A percentile compares a stretch with the other conserved stretches of the same genome.
Evolutionary conservation across 2,329 filamentous ascomycete species (phyloP).

Genomic region (Xylaria hypoxylon): DNA sequence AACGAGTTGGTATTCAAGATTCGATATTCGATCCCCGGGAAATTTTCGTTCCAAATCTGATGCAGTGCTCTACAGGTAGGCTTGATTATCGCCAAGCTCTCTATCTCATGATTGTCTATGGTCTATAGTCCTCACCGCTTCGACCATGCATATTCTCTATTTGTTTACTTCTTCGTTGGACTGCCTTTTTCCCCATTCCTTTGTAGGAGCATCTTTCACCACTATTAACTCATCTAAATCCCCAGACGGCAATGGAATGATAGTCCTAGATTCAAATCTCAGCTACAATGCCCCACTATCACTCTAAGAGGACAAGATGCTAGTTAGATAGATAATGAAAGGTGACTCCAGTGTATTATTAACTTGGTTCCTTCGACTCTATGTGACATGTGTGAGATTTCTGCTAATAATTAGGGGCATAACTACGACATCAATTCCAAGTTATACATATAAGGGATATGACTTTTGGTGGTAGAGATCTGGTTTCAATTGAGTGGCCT

Average conservation of each 20-base stretch:
- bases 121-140: neutral
- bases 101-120: conserved; percentile 2
- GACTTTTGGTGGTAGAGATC: no score
- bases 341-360: conserved; percentile 29
- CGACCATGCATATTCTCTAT: neutral
- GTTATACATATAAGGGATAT: neutral
- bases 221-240: conserved; percentile 6
- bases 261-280: neutral
- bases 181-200: neutral
- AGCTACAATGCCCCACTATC: neutral
- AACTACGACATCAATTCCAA: neutral
- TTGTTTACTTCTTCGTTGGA: neutral
- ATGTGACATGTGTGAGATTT: conserved; percentile 8
- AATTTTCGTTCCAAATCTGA: no score
- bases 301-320: neutral
- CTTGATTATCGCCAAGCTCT: neutral
- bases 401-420: no score
- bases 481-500: neutral
- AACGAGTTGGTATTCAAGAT: no score
- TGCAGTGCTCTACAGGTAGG: neutral
- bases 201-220: conserved; percentile 10
- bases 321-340: conserved; percentile 34
- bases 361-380: neutral
- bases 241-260: neutral
- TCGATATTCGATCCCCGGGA: neutral